Percentiles rank a stretch among this genome's conserved stretches.
These are phyloP conservation scores for Mycena galericulata DNA, from an alignment of 768 basidiomycete genomes.

Conservation along the genomic window DNA sequence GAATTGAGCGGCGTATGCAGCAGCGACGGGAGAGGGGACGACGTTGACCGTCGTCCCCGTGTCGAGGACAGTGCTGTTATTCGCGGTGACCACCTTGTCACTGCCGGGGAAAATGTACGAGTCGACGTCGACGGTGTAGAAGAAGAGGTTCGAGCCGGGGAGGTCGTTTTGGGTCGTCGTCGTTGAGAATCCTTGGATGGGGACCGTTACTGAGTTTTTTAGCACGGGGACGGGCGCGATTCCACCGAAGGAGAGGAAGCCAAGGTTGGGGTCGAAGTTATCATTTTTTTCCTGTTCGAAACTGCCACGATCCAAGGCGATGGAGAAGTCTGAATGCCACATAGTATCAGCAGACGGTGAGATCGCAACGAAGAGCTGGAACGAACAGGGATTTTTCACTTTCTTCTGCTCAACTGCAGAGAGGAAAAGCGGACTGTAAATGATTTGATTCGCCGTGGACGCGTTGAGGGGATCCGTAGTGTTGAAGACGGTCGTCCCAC, in stretches of 20 bases:
- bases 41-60: conserved; percentile 36
- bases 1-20: conserved; percentile 35
- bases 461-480: conserved; percentile 31
- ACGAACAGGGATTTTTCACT: conserved; percentile 33
- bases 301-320: conserved; percentile 38
- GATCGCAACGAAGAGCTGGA: background rate
- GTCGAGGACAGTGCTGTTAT: conserved; percentile 29
- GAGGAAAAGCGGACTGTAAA: conserved; percentile 37
- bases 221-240: conserved; percentile 36
- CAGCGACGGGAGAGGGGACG: conserved; percentile 35
- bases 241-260: conserved; percentile 39
- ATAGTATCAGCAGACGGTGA: background rate
- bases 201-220: conserved; percentile 33
- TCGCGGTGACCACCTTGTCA: conserved; percentile 12
- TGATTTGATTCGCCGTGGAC: conserved; percentile 14
- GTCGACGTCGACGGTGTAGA: conserved; percentile 37
- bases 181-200: conserved; percentile 35
- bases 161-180: conserved; percentile 21
- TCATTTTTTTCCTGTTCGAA: conserved; percentile 10
- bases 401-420: conserved; percentile 33
- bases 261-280: conserved; percentile 31
- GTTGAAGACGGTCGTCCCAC: conserved; percentile 33
- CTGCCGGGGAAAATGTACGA: conserved; percentile 36
- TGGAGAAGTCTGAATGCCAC: conserved; percentile 35
- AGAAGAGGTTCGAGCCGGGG: conserved; percentile 24